Evolutionary conservation across 176 grass and related monocot species (phyloP), one percentile per base, ranked within the genome.

Genomic region (Bonia amplexicaulis): DNA sequence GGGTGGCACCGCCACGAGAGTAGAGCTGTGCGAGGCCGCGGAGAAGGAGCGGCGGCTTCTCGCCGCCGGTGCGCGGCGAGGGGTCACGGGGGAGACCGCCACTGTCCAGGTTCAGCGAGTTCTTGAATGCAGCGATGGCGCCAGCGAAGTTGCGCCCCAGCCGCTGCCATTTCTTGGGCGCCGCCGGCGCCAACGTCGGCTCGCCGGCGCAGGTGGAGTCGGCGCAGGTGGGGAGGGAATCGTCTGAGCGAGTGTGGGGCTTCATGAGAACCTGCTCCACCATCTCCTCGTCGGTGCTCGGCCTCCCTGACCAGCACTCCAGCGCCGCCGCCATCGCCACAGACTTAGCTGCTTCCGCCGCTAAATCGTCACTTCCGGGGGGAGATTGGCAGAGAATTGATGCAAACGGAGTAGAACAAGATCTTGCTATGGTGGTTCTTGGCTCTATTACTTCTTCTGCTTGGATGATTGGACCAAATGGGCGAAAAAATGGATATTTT

Each of bases 261-360:
- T 92, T 95, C 97, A 99, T 99, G 66, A 99, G 92, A 31, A 99
- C 97, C 64, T 99, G 97, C 90, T 99, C 97, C 82, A 94, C 93
- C 91, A 96, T 86, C 70, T 99, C 97, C 88, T 99, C 97, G 81
- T 99, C 97, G 15, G 97, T 99, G 78, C 97, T 99, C 16, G 97
- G 97, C 22, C 97, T 84, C 17, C 97, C 97, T 31, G 97, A 96
- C 97, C 97, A 96, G 92, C 97, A 99, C 89, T 99, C 97, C 27
- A 99, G 79, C 82, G 97, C 93, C 71, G 97, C 93, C 45, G 93
- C 97, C 97, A 99, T 98, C 47, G 33, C 73, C 31, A 80, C 33
- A 75, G 7, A 92, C 48, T 35, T 16, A 46, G 66, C 49, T 86
- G 35, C 65, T 74, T 51, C 71, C 19, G 62, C 82, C 14, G 61